Conservation (phyloP, 2,329 filamentous ascomycete species). For the Stachybotrys elegans region DNA sequence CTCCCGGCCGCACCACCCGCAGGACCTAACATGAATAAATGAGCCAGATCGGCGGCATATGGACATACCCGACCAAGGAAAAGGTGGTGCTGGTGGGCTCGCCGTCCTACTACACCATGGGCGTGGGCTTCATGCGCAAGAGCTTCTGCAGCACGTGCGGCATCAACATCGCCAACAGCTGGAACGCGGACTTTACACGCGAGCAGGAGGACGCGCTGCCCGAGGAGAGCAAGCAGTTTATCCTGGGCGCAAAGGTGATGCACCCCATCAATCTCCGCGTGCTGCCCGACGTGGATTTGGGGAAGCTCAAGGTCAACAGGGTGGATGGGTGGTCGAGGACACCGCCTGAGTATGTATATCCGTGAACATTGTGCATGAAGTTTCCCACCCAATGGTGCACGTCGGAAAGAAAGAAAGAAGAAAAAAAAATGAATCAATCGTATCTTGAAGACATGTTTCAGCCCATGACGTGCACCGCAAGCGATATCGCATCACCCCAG, state of each 20-base stretch:
- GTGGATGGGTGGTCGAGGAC: constrained; percentile 13
- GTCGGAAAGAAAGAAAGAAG: no score
- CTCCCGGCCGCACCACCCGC: no score
- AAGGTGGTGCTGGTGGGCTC: constrained; percentile 37
- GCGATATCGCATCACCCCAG: no score
- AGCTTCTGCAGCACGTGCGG: constrained; percentile 45
- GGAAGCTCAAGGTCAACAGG: constrained; percentile 11
- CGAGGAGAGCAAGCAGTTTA: constrained; percentile 15
- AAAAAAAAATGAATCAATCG: no score
- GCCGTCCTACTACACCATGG: constrained; percentile 35
- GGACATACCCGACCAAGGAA: constrained; percentile 36
- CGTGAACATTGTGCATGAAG: no score
- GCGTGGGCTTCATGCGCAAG: constrained; percentile 26
- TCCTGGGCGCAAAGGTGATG: constrained; percentile 6
- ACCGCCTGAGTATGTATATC: constrained; percentile 33
- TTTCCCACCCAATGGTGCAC: no score
- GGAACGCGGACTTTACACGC: constrained; percentile 19
- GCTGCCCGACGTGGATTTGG: constrained; percentile 5
- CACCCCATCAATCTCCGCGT: constrained; percentile 34
- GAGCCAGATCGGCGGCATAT: constrained; percentile 35
- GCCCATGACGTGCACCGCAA: no score
- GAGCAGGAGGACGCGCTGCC: constrained; percentile 30
- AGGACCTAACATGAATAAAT: no score
- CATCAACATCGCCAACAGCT: constrained; percentile 32
- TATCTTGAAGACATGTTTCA: no score